These are phyloP conservation scores for Dactylonectria estremocensis DNA, from an alignment of 2,329 filamentous ascomycete species.

Conservation along the genomic window DNA sequence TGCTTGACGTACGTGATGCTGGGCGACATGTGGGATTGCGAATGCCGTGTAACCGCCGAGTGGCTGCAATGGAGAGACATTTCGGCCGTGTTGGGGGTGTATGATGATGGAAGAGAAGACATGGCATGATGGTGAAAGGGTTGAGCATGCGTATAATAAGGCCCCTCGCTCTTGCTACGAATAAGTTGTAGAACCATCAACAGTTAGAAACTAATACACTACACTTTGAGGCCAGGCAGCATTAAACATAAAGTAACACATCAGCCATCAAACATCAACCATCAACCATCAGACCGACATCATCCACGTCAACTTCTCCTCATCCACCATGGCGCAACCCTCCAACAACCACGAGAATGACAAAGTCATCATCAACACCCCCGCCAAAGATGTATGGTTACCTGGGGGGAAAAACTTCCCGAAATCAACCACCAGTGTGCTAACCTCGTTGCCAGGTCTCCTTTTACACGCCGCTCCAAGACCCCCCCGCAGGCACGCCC, in stretches of 20 bases:
- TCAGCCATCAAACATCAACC: background rate
- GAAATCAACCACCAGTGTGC: background rate
- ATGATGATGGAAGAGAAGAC: constrained; percentile 4
- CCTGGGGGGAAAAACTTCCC: background rate
- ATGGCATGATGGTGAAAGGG: background rate
- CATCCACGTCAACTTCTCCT: background rate
- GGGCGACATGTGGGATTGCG: too few species aligned
- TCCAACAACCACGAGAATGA: constrained; percentile 11
- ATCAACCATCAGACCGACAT: background rate
- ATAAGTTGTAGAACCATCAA: background rate
- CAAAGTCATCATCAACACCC: constrained; percentile 39
- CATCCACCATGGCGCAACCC: constrained; percentile 24
- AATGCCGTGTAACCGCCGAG: constrained; percentile 19
- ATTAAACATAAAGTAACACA: background rate
- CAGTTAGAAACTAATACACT: background rate
- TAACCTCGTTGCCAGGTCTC: constrained; percentile 29
- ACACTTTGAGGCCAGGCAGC: background rate
- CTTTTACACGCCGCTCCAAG: constrained; percentile 46
- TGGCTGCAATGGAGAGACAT: constrained; percentile 1
- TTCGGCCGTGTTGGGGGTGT: background rate
- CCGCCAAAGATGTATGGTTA: constrained; percentile 37
- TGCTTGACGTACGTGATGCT: background rate
- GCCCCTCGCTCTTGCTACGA: background rate
- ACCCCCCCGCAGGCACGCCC: constrained; percentile 44
- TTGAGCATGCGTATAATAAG: constrained; percentile 4